phyloP scores from a whole-genome alignment of 164 flowering plant genomes.

The Stephania cephalantha region DNA sequence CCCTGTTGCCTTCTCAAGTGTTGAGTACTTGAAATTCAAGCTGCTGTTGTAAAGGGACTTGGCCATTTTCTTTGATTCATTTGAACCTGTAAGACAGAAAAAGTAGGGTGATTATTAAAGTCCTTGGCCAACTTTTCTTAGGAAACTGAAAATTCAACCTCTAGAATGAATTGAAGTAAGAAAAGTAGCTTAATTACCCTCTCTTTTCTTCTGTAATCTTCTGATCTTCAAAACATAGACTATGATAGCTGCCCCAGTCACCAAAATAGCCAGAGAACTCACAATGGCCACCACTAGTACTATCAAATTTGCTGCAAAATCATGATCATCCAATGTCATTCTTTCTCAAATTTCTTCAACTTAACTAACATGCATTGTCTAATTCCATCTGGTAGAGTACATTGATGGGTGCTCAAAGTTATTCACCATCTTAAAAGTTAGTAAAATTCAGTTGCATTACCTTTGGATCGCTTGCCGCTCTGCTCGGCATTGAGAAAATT shows the following conservation, averaged over 20 bases:
- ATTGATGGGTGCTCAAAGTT: neutral
- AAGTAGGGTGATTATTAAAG: neutral
- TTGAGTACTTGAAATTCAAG: slow-evolving; percentile 53
- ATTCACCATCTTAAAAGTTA: neutral
- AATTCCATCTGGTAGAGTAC: neutral
- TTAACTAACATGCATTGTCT: neutral
- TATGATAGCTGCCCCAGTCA: slow-evolving; percentile 41
- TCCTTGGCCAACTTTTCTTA: too few species aligned
- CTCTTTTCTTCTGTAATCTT: slow-evolving; percentile 57
- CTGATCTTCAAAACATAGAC: slow-evolving; percentile 50
- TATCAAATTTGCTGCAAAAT: slow-evolving; percentile 32
- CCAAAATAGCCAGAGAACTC: slow-evolving; percentile 47
- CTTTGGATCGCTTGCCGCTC: slow-evolving; percentile 34
- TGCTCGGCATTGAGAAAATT: slow-evolving; percentile 59
- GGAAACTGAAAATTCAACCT: too few species aligned
- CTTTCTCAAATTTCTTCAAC: neutral
- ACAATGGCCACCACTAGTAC: slow-evolving; percentile 48
- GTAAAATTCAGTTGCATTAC: slow-evolving; percentile 22
- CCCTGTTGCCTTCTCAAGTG: slow-evolving; percentile 54
- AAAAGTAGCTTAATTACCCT: slow-evolving; percentile 38
- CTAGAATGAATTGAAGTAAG: too few species aligned
- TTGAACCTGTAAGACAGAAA: slow-evolving; percentile 37
- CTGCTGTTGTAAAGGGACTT: slow-evolving; percentile 59
- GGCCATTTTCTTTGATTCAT: slow-evolving; percentile 46
- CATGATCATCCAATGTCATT: neutral